Base-by-base conservation (phyloP, 140 eudicot species). In the Bidens hawaiensis region DNA sequence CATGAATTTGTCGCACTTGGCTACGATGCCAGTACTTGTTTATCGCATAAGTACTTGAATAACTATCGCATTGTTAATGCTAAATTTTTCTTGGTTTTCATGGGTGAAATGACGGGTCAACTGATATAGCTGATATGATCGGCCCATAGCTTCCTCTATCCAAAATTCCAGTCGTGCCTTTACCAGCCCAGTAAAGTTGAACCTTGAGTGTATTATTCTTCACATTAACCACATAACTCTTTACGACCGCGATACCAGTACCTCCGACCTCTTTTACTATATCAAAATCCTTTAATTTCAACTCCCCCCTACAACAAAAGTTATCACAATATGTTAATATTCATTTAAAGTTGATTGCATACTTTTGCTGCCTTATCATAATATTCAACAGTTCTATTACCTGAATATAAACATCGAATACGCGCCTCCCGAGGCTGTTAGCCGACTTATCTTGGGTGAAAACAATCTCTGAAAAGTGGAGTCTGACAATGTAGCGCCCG, bases 151-250 rank as follows among this genome's bases (percentile, higher is more conserved):
- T 73, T n/a, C 97, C 97, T 60, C 81, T 67, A 2, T 0, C 1
- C 13, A 93, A 95, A 16, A 79, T 54, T 21, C 25, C 48, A 23
- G 53, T 62, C 13, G 89, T 89, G 73, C 97, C 97, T 56, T 78
- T 89, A 45, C 95, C 97, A 28, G 97, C 97, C 85, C 83, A 89
- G 42, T 73, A 76, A 55, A 89, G 79, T 8, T 86, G 91, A 43
- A 89, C 78, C 28, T 89, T 88, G 67, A 82, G 58, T 2, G 79
- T 72, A 26, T n/a, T n/a, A 5, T 36, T 36, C 43, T 36, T 38
- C 16, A 62, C 75, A 34, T 23, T 17, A 5, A 60, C 63, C 0
- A 17, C 14, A 70, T 67, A 69, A 46, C 0, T 75, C 67, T 5
- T 68, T 40, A 63, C 76, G 64, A 27, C 43, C 40, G 23, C 15